These are phyloP conservation scores for Trichoderma hamatum DNA, from an alignment of 2,329 filamentous ascomycete species.

Conservation along the genomic window DNA sequence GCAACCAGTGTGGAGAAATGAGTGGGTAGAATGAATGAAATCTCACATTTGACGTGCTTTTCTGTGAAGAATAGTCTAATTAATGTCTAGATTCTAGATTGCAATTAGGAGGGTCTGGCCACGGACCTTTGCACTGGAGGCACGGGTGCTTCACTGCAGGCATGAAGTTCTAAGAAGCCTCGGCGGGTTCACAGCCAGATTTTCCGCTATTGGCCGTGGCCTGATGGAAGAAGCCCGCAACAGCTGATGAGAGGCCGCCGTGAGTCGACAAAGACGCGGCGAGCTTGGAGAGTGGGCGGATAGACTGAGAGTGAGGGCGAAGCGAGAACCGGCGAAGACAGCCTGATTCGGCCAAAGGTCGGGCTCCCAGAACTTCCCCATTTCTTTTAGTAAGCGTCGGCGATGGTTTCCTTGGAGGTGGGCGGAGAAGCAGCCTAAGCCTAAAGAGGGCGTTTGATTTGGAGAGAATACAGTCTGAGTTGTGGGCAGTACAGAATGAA, in stretches of 20 bases:
- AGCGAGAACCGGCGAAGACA: slow-evolving; percentile 15
- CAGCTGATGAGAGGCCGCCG: neutral
- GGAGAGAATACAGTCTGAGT: neutral
- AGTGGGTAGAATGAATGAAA: neutral
- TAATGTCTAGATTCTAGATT: neutral
- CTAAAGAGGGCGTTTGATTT: neutral
- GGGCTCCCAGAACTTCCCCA: slow-evolving; percentile 2
- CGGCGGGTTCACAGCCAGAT: neutral
- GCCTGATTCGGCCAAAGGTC: slow-evolving; percentile 24
- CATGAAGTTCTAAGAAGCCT: slow-evolving; percentile 31
- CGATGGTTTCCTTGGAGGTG: slow-evolving; percentile 15
- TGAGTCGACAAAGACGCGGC: neutral
- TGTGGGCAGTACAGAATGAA: neutral
- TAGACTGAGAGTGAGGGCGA: neutral
- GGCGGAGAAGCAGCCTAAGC: slow-evolving; percentile 13
- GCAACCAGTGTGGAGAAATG: neutral
- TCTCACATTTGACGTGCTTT: slow-evolving; percentile 43
- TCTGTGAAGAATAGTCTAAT: slow-evolving; percentile 30
- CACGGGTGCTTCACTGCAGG: slow-evolving; percentile 41
- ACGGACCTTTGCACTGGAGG: slow-evolving; percentile 42
- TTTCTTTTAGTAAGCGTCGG: slow-evolving; percentile 21
- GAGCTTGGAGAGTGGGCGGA: neutral
- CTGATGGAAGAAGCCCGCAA: neutral
- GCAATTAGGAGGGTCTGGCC: neutral
- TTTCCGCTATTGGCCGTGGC: slow-evolving; percentile 2